Conservation (phyloP, 805 yeast genomes). For the Priceomyces medius region DNA sequence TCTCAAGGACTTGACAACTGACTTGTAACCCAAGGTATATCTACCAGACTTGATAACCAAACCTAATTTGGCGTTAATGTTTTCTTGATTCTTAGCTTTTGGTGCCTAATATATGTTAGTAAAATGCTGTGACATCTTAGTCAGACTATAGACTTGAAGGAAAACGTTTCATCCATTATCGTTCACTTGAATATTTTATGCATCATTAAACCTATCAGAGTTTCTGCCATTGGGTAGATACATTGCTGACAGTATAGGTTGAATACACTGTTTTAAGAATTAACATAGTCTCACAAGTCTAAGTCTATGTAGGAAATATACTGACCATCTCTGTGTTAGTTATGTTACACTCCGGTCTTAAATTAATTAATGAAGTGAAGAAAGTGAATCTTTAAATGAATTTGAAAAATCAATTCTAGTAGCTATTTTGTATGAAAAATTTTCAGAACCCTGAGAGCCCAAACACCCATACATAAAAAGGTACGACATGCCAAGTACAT, state of each 20-base stretch:
- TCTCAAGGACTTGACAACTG: conserved; percentile 97
- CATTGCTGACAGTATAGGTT: no score
- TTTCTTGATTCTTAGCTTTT: conserved; percentile 83
- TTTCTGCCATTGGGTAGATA: no score
- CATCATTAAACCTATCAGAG: no score
- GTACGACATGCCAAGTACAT: no score
- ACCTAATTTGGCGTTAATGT: conserved; percentile 97
- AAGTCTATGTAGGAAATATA: conserved; percentile 33
- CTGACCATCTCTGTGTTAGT: conserved; percentile 97
- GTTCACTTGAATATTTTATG: no score
- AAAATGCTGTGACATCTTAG: conserved; percentile 9
- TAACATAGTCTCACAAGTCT: no score
- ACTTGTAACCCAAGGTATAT: conserved; percentile 99
- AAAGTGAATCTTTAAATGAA: neutral
- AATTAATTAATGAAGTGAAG: conserved; percentile 5
- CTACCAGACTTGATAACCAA: conserved; percentile 99
- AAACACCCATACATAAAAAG: neutral
- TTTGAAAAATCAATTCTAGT: neutral
- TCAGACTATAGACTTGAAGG: neutral
- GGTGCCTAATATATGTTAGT: conserved; percentile 79
- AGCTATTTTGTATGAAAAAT: neutral
- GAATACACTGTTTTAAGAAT: no score
- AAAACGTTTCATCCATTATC: neutral
- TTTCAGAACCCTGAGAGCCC: neutral
- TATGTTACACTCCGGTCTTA: conserved; percentile 90